Evolutionary conservation across 208 protist genomes (phyloP), one percentile per base, ranked within the genome.

Genomic region (Borovskyia barvae): DNA sequence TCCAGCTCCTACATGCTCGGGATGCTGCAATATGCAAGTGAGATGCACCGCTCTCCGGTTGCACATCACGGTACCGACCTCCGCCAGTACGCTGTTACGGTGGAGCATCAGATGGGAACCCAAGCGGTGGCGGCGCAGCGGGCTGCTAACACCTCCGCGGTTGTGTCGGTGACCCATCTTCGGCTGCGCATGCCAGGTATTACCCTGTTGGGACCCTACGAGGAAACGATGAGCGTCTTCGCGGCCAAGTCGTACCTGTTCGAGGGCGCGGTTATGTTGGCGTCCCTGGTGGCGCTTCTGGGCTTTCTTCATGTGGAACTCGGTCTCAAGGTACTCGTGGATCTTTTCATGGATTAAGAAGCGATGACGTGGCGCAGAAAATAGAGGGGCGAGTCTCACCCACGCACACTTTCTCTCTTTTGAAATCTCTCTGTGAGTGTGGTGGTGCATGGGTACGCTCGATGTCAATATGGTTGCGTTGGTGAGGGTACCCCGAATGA

Each of bases 151-250:
- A 45, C 46, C 40, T 28, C 50, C 22, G 58, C 52, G 12, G 69
- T 66, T 12, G 32, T 58, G 11, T 53, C 60, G 19, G 40, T 75
- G 36, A 53, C 66, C 12, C 67, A 71, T 6, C 53, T 55, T 19
- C 56, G 53, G 20, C 45, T 85, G 19, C 56, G 48, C 22, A 63
- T 59, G 5, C 49, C 70, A 9, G 71, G 69, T 26, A 51, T 90
- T 19, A 63, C 63, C 4, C 48, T 93, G 14, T 72, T 78, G 25
- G 75, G 75, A 22, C 86, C 86, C 12, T 88, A 84, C 59, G 80
- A 86, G 56, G 61, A 88, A 47, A 72, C 65, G 29, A 61, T 89
- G 67, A 33, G 49, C 20, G 60, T 93, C 15, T 87, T 72, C 55
- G 36, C 77, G 42, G 55, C 71, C 8, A 88, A 82, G 68, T 66